A percentile compares a stretch with the other conserved stretches of the same genome.
Conservation (phyloP, 768 basidiomycete genomes). For the Phanerodontia chrysosporium region DNA sequence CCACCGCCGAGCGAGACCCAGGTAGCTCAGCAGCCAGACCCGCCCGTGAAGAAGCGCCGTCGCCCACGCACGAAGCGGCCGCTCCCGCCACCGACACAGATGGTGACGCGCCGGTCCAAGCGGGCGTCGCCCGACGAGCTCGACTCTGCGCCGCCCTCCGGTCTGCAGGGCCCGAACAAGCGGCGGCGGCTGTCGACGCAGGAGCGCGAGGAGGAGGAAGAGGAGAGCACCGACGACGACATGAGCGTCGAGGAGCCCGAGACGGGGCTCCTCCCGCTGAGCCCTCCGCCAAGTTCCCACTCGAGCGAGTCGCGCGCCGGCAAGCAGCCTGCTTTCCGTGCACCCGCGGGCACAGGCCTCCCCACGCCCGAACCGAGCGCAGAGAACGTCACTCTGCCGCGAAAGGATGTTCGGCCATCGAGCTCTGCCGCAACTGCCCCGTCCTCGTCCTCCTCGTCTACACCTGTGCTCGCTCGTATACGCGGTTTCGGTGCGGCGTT, state of each 20-base stretch:
- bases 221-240: background rate
- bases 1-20: background rate
- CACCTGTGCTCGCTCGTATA: no score
- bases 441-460: background rate
- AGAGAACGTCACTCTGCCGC: background rate
- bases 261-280: no score
- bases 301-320: background rate
- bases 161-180: background rate
- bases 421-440: background rate
- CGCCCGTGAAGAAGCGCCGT: background rate
- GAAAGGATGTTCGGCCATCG: background rate
- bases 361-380: background rate
- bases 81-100: background rate
- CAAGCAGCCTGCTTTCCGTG: background rate
- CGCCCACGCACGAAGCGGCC: background rate
- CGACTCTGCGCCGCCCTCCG: background rate
- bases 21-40: background rate
- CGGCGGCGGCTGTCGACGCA: background rate
- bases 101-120: background rate
- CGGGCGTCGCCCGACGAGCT: background rate
- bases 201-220: conserved; percentile 4
- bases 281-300: no score
- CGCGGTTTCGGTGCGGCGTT: no score
- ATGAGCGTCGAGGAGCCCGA: background rate
- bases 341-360: background rate